These are phyloP conservation scores for Nicotiana paniculata DNA, from an alignment of 257 asterid genomes.

Conservation along the genomic window DNA sequence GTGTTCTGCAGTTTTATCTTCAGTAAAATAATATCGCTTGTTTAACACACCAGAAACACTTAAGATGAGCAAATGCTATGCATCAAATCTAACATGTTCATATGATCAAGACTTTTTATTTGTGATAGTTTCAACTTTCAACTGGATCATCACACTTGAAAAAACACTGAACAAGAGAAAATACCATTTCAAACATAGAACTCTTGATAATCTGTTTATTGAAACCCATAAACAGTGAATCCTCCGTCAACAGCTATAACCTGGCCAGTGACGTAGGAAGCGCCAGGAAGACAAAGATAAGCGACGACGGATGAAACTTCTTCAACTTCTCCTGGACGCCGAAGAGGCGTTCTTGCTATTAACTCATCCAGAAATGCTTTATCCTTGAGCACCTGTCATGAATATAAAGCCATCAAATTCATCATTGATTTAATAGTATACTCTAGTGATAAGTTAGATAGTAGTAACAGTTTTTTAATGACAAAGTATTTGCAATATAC, in stretches of 20 bases:
- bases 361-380: slow-evolving; percentile 46
- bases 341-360: slow-evolving; percentile 56
- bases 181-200: not conserved
- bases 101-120: not conserved
- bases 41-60: not conserved
- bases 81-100: not conserved
- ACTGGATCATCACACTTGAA: not conserved
- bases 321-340: slow-evolving; percentile 67
- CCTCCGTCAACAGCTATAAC: slow-evolving; percentile 85
- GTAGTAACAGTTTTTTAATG: not conserved
- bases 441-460: not conserved
- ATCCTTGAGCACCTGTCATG: slow-evolving; percentile 59
- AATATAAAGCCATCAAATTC: slow-evolving; percentile 12
- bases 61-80: not conserved
- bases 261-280: slow-evolving; percentile 82
- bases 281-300: slow-evolving; percentile 78
- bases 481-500: not conserved
- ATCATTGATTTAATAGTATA: not conserved
- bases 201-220: not conserved
- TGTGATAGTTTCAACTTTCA: not conserved
- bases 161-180: not conserved
- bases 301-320: slow-evolving; percentile 75
- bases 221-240: slow-evolving; percentile 58
- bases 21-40: not conserved
- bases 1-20: not conserved